phyloP scores from a whole-genome alignment of 2,329 filamentous ascomycete species.

The Didymella glomerata region DNA sequence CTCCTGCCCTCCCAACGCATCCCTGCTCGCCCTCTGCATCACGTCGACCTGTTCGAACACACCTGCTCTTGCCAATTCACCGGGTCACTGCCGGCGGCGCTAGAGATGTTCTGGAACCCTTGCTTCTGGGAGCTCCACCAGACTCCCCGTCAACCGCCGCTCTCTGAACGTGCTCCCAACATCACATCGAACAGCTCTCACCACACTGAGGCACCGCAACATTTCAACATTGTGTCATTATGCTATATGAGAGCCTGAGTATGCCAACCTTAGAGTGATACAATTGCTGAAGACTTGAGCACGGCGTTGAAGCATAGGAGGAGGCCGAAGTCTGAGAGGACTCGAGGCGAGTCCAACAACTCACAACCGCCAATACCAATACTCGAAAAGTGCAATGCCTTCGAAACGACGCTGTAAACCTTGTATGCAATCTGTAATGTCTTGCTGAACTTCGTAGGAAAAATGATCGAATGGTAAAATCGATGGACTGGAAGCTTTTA shows the following conservation, averaged over 20 bases:
- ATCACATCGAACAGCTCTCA: conserved; percentile 8
- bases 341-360: background rate
- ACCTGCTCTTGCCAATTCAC: conserved; percentile 6
- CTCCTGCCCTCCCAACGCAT: background rate
- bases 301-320: background rate
- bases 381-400: background rate
- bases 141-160: background rate
- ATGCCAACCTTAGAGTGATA: conserved; percentile 3
- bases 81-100: conserved; percentile 11
- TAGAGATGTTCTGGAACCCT: conserved; percentile 24
- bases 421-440: conserved; percentile 3
- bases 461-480: conserved; percentile 4
- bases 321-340: conserved; percentile 1
- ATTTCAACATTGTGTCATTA: conserved; percentile 5
- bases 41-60: background rate
- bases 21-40: background rate
- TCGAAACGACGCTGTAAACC: background rate
- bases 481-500: background rate
- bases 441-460: conserved; percentile 5
- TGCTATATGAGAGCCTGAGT: conserved; percentile 2
- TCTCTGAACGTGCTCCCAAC: conserved; percentile 1
- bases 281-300: conserved; percentile 2
- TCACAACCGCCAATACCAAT: conserved; percentile 13
- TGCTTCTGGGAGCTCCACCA: conserved; percentile 12
- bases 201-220: background rate